Percentiles rank a stretch among this genome's conserved stretches.
Conservation (phyloP, 768 basidiomycete genomes). For the Boletus eberwhitei region DNA sequence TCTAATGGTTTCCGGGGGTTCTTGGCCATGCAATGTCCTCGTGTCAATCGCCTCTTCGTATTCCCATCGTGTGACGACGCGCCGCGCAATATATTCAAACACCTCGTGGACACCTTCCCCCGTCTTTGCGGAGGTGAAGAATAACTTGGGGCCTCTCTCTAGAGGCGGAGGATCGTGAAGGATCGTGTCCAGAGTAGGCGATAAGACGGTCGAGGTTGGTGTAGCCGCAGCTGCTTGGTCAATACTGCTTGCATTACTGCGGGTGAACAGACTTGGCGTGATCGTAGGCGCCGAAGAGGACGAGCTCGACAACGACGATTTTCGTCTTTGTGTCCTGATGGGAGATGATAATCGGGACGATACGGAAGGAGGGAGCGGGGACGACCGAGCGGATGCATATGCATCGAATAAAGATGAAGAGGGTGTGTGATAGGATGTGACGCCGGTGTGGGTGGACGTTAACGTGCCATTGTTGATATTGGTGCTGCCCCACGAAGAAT, state of each 20-base stretch:
- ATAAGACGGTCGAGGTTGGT: constrained; percentile 16
- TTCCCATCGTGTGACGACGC: constrained; percentile 64
- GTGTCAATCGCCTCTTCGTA: constrained; percentile 59
- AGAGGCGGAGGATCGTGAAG: constrained; percentile 24
- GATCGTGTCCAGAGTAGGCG: constrained; percentile 10
- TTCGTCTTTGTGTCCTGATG: constrained; percentile 31
- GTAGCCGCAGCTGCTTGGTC: constrained; percentile 19
- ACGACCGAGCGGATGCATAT: constrained; percentile 59
- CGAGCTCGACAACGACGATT: constrained; percentile 36
- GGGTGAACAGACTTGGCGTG: constrained; percentile 56
- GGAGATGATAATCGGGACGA: constrained; percentile 29
- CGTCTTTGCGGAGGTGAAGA: constrained; percentile 77
- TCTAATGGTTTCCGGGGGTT: constrained; percentile 37
- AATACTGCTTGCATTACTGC: constrained; percentile 24
- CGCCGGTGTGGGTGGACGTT: constrained; percentile 53
- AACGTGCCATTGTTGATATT: constrained; percentile 46
- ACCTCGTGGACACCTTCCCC: constrained; percentile 68
- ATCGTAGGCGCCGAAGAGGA: constrained; percentile 50
- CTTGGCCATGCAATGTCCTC: constrained; percentile 39
- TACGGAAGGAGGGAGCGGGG: constrained; percentile 43
- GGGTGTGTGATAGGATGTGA: constrained; percentile 74
- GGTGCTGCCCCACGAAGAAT: constrained; percentile 46
- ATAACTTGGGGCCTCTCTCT: constrained; percentile 59
- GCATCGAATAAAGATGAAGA: constrained; percentile 70
- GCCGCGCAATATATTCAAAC: constrained; percentile 70